phyloP scores from a whole-genome alignment of 2,329 filamentous ascomycete species.

The Tolypocladium pustulatum region DNA sequence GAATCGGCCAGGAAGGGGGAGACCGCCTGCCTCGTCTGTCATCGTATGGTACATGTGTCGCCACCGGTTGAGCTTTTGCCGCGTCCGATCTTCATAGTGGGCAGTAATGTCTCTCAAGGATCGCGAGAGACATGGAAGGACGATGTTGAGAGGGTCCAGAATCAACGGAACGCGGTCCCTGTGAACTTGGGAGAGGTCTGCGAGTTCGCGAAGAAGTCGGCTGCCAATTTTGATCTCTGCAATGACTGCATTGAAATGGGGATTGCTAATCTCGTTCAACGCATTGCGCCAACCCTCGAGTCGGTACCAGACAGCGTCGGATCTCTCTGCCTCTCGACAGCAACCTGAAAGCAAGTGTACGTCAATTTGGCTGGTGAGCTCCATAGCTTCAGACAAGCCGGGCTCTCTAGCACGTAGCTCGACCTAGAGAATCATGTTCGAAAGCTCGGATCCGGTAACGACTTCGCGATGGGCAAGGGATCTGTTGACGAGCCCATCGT shows the following conservation, averaged over 20 bases:
- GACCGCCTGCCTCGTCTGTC: slow-evolving; percentile 39
- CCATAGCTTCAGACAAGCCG: slow-evolving; percentile 13
- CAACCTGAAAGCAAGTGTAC: slow-evolving; percentile 39
- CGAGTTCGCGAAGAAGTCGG: slow-evolving; percentile 40
- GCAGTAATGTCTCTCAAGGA: slow-evolving; percentile 41
- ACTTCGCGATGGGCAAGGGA: background rate
- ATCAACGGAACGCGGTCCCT: slow-evolving; percentile 37
- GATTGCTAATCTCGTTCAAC: slow-evolving; percentile 32
- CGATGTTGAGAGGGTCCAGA: slow-evolving; percentile 42
- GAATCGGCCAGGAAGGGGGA: slow-evolving; percentile 42
- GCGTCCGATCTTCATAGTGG: slow-evolving; percentile 38
- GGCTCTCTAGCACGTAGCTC: slow-evolving; percentile 5
- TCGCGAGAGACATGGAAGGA: slow-evolving; percentile 44
- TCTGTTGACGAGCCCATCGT: background rate
- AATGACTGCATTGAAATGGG: slow-evolving; percentile 36
- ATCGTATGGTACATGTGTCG: slow-evolving; percentile 47
- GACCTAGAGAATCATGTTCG: background rate
- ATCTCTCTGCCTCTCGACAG: slow-evolving; percentile 42
- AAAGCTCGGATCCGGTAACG: background rate
- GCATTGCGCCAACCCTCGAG: slow-evolving; percentile 38
- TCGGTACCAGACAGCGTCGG: slow-evolving; percentile 33
- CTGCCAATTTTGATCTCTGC: slow-evolving; percentile 34
- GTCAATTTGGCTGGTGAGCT: slow-evolving; percentile 16
- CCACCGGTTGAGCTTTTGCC: slow-evolving; percentile 42
- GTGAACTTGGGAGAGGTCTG: slow-evolving; percentile 43